Conservation (phyloP, 2,329 filamentous ascomycete genomes). For the Hymenoscyphus fraxineus region DNA sequence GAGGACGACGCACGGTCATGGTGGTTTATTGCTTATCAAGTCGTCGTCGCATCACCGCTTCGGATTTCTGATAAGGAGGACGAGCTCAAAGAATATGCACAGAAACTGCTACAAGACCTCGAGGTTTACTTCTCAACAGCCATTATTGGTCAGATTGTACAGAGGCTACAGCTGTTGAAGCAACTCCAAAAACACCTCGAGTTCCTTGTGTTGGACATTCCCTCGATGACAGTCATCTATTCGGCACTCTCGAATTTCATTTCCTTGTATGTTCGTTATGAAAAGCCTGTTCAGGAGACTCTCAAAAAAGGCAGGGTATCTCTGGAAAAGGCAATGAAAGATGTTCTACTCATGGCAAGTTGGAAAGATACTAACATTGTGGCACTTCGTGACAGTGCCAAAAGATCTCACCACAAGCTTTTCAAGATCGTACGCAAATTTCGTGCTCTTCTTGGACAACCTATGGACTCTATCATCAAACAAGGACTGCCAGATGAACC, state of each 20-base stretch:
- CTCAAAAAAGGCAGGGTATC: constrained; percentile 64
- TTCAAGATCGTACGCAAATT: constrained; percentile 92
- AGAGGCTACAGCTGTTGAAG: constrained; percentile 67
- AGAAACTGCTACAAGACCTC: constrained; percentile 69
- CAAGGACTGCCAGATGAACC: constrained; percentile 52
- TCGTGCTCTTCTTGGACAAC: constrained; percentile 70
- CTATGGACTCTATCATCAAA: constrained; percentile 63
- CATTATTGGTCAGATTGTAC: constrained; percentile 74
- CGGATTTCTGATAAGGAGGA: constrained; percentile 57
- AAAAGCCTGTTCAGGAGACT: constrained; percentile 58
- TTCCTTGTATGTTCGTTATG: constrained; percentile 68
- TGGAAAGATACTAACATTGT: constrained; percentile 98
- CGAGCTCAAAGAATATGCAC: constrained; percentile 60
- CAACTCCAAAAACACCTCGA: constrained; percentile 63
- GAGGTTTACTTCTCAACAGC: constrained; percentile 76
- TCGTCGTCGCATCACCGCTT: constrained; percentile 72
- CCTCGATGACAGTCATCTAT: constrained; percentile 54
- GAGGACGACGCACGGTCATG: constrained; percentile 77
- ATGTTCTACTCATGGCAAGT: constrained; percentile 87
- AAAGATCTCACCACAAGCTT: constrained; percentile 84
- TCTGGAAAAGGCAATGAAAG: constrained; percentile 89
- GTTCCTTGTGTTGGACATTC: constrained; percentile 57
- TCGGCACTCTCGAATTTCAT: constrained; percentile 74
- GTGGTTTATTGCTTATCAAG: constrained; percentile 97
- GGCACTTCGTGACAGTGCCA: constrained; percentile 81